Base-by-base conservation (phyloP, 2,329 filamentous ascomycete species). In the Nannizziopsis arthrosporioides region DNA sequence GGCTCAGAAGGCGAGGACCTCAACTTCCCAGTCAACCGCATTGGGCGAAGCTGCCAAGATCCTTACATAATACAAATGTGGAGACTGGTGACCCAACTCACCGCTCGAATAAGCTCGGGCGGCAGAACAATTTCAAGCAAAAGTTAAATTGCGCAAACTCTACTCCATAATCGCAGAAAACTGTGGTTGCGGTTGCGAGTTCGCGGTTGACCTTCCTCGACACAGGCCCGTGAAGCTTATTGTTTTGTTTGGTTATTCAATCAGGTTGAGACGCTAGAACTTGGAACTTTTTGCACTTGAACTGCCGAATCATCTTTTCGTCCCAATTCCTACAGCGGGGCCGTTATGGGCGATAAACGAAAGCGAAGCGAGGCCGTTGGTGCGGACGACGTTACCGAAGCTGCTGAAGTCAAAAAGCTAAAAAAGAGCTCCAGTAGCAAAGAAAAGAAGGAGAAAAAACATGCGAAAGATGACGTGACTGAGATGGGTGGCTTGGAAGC, bases 321-420 rank as follows among this genome's bases (percentile, higher is more conserved):
- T 27, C 22, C 22, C 22, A 27, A 27, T 7, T 15, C 34, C 11
- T 15, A 36, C 34, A 36, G 59, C 61, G 22, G 22, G 22, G 22
- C 22, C 22, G 22, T 27, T 41, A 55, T 55, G 54, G 54, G 50
- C 42, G 54, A 55, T 45, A 55, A 55, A 40, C 49, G 54, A 17
- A 55, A 55, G 44, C 48, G 50, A 22, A 50, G 48, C 43, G 38
- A 52, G 32, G 36, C 35, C 8, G 38, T 37, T 6, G 50, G 7
- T 17, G 52, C 51, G 9, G 50, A 51, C 10, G 52, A 51, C 35
- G 34, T 32, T n/a, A 48, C 47, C 7, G 51, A 54, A 27, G 30
- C 38, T 35, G 27, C 35, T 18, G 50, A 50, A 8, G 40, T 42
- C 19, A 54, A 53, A 44, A 55, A 51, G 34, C 14, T 49, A 19